phyloP scores from a whole-genome alignment of 768 basidiomycete genomes.

The Baorangia bicolor region DNA sequence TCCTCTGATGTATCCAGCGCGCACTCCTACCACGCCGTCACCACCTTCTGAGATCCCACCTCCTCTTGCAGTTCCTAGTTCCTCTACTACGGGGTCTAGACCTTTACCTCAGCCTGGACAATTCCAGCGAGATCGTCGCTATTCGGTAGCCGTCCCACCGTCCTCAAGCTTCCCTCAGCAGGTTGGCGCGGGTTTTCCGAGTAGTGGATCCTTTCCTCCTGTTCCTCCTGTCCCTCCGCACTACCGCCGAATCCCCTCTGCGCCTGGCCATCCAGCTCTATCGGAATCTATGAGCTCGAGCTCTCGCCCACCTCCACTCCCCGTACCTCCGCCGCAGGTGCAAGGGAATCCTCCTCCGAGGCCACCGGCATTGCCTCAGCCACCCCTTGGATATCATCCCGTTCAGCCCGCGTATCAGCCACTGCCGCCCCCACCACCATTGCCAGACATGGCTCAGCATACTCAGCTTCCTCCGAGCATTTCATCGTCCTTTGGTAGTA shows the following conservation, averaged over 20 bases:
- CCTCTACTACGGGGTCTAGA: conserved; percentile 23
- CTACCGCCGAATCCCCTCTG: conserved; percentile 32
- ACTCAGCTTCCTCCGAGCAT: conserved; percentile 24
- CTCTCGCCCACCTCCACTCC: conserved; percentile 23
- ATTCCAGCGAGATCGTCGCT: conserved; percentile 30
- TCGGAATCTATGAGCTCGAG: conserved; percentile 19
- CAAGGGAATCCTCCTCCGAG: conserved; percentile 34
- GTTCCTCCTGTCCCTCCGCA: conserved; percentile 31
- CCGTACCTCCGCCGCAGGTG: conserved; percentile 27
- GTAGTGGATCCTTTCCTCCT: conserved; percentile 17
- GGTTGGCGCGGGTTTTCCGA: conserved; percentile 14
- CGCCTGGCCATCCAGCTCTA: conserved; percentile 25
- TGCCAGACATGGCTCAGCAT: conserved; percentile 31
- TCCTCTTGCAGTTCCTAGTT: neutral
- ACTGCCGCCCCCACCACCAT: conserved; percentile 35
- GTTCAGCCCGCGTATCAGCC: conserved; percentile 40
- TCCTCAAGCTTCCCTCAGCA: conserved; percentile 35
- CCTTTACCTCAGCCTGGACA: conserved; percentile 34
- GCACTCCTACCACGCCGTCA: conserved; percentile 20
- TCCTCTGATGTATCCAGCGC: conserved; percentile 25
- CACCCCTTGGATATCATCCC: conserved; percentile 44
- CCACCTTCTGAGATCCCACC: conserved; percentile 24
- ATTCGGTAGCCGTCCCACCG: conserved; percentile 28
- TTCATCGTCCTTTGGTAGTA: conserved; percentile 23
- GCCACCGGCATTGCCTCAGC: conserved; percentile 51